Evolutionary conservation across 2,329 filamentous ascomycete genomes (phyloP).

Genomic region (Aureobasidium sp.): DNA sequence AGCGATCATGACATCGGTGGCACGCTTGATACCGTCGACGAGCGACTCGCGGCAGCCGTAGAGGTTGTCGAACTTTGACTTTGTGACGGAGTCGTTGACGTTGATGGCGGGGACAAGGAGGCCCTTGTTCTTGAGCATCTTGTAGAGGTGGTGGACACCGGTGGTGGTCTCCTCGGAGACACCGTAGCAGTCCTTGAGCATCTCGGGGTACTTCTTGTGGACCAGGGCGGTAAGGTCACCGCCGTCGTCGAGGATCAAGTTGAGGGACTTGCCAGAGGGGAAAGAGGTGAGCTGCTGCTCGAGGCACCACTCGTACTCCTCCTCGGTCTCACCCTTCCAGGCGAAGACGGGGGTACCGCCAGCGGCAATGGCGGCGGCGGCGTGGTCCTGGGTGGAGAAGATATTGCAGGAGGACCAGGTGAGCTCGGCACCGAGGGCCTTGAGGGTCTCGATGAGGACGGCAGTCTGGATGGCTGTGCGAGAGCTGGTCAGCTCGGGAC

Average conservation of each 20-base stretch:
- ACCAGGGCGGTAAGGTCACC: slow-evolving; percentile 94
- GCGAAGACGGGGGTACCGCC: slow-evolving; percentile 81
- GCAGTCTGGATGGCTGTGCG: slow-evolving; percentile 83
- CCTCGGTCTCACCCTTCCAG: slow-evolving; percentile 91
- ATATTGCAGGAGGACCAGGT: slow-evolving; percentile 99
- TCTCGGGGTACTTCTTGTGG: slow-evolving; percentile 96
- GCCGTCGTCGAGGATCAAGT: slow-evolving; percentile 98
- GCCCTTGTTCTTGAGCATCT: slow-evolving; percentile 71
- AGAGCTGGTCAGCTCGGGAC: slow-evolving; percentile 14
- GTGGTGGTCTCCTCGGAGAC: slow-evolving; percentile 99
- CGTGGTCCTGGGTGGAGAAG: slow-evolving; percentile 98
- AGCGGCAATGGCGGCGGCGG: slow-evolving; percentile 92
- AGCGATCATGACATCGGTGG: slow-evolving; percentile 99
- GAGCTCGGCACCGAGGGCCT: slow-evolving; percentile 88
- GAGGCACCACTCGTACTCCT: slow-evolving; percentile 99
- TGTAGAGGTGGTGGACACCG: slow-evolving; percentile 98
- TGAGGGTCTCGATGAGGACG: slow-evolving; percentile 97
- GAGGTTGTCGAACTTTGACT: slow-evolving; percentile 99
- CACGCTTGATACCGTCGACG: slow-evolving; percentile 99
- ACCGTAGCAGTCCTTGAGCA: slow-evolving; percentile 97
- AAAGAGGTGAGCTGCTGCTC: slow-evolving; percentile 97
- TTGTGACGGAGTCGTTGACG: slow-evolving; percentile 99
- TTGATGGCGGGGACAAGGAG: slow-evolving; percentile 95
- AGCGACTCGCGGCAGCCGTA: slow-evolving; percentile 99
- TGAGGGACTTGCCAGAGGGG: slow-evolving; percentile 93